Percentiles rank a stretch among this genome's conserved stretches.
phyloP scores from a whole-genome alignment of 441 rosid species.

The Adansonia madagascariensis region DNA sequence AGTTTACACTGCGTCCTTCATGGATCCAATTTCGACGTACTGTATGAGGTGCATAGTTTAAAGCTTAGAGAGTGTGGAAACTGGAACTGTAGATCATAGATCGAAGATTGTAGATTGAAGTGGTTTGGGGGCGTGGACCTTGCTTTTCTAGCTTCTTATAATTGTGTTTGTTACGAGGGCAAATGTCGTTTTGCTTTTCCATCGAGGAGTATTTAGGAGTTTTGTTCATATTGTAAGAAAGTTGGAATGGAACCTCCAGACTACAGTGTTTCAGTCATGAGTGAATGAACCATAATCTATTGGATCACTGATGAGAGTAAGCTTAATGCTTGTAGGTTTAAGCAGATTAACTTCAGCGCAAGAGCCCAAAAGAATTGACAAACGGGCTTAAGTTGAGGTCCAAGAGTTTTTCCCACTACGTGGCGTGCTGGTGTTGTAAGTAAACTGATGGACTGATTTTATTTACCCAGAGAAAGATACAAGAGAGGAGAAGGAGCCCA shows the following conservation, averaged over 20 bases:
- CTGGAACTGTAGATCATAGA: background rate
- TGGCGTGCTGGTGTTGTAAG: no score
- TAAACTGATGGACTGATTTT: no score
- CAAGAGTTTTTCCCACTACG: background rate
- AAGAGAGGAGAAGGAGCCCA: background rate
- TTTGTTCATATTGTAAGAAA: background rate
- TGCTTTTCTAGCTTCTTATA: background rate
- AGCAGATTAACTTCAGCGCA: background rate
- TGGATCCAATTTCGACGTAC: slow-evolving; percentile 42
- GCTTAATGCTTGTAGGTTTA: background rate
- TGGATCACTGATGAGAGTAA: background rate
- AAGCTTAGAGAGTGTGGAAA: background rate
- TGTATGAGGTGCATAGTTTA: slow-evolving; percentile 58
- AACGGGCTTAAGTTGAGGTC: background rate
- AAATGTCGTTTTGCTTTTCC: background rate
- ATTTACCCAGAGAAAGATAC: background rate
- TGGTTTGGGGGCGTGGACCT: background rate
- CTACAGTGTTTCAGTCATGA: no score
- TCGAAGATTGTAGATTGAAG: background rate
- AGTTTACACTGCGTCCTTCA: slow-evolving; percentile 34
- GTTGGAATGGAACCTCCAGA: slow-evolving; percentile 8
- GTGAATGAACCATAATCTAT: background rate
- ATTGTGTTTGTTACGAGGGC: background rate
- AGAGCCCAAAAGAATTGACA: background rate
- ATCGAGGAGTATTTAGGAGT: background rate